Evolutionary conservation across 2,329 filamentous ascomycete genomes (phyloP), one percentile per base, ranked within the genome.

Genomic region (Xylaria hypoxylon): DNA sequence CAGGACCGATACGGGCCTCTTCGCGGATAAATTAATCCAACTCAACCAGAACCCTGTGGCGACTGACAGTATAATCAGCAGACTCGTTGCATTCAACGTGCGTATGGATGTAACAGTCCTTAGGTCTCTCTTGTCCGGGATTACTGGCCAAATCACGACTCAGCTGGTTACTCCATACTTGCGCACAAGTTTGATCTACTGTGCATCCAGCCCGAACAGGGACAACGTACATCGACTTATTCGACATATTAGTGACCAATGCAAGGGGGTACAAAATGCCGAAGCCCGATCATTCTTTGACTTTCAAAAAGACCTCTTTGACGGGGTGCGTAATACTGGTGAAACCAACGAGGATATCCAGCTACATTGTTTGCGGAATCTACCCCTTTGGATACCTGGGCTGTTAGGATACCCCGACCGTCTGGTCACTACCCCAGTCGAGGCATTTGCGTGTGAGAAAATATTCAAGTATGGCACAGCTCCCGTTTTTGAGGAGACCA

Each of bases 1-100:
- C 68, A 72, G 77, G 55, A 70, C 71, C 26, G 65, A 72, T 19
- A 68, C 73, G 4, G 87, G 85, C 68, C 79, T 88, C n/a, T 87
- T 91, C 59, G 76, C 90, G 26, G 87, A 89, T 73, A 92, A 91
- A 75, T 81, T 94, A 28, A 81, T 94, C 31, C 80, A 82, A 22
- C 82, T 91, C 55, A 85, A 90, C 68, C 86, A 90, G 73, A 89
- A 88, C 60, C 77, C 78, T 0, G 68, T 74, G 1, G 80, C 81
- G 2, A 87, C 86, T 1, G 81, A 85, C 56, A 80, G 78, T 13
- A 90, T 94, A 59, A 75, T 94, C 55, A 78, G 78, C 42, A 80
- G 83, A 3, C 81, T 93, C 40, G 78, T 92, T 47, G 77, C 80
- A n/a, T 79, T 85, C 22, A 84, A 85, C 62, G 77, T 80, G 0